phyloP scores from a whole-genome alignment of 225 moss, liverwort and hornwort genomes.

The Sphagnum contortum region DNA sequence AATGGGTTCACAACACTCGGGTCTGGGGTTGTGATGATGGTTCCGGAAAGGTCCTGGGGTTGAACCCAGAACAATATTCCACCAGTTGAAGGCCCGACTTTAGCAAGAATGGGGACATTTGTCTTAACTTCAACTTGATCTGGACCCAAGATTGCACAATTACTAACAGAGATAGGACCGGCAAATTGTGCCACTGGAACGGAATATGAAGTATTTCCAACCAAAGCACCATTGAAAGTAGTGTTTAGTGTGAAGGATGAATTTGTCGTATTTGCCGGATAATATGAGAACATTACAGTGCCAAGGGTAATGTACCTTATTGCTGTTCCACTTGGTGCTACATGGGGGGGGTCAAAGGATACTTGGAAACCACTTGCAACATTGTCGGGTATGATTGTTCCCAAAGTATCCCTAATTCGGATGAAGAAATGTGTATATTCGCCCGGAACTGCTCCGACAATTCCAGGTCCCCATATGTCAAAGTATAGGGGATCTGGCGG shows the following conservation, averaged over 20 bases:
- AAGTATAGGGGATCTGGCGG: constrained; percentile 20
- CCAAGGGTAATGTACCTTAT: too few species aligned
- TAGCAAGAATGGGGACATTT: constrained; percentile 15
- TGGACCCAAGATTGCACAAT: constrained; percentile 13
- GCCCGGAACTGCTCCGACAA: constrained; percentile 34
- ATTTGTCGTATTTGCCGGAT: too few species aligned
- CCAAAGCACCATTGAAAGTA: too few species aligned
- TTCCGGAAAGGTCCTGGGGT: constrained; percentile 28
- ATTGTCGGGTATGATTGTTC: constrained; percentile 10
- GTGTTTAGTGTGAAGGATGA: too few species aligned
- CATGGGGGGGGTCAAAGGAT: too few species aligned
- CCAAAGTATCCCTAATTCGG: constrained; percentile 21
- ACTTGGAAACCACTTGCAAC: too few species aligned
- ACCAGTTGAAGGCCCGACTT: constrained; percentile 8
- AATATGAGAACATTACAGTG: too few species aligned
- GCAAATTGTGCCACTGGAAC: constrained; percentile 17
- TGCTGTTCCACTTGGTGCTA: too few species aligned
- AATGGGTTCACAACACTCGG: constrained; percentile 14
- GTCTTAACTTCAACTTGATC: constrained; percentile 28
- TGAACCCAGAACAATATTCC: constrained; percentile 24
- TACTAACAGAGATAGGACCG: constrained; percentile 12
- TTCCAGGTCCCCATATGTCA: constrained; percentile 48
- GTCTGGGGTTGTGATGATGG: constrained; percentile 28
- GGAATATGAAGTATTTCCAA: too few species aligned
- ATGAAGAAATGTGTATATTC: constrained; percentile 27